Evolutionary conservation across 148 eudicot species (phyloP).

Genomic region (Rhododendron kiyosumense): DNA sequence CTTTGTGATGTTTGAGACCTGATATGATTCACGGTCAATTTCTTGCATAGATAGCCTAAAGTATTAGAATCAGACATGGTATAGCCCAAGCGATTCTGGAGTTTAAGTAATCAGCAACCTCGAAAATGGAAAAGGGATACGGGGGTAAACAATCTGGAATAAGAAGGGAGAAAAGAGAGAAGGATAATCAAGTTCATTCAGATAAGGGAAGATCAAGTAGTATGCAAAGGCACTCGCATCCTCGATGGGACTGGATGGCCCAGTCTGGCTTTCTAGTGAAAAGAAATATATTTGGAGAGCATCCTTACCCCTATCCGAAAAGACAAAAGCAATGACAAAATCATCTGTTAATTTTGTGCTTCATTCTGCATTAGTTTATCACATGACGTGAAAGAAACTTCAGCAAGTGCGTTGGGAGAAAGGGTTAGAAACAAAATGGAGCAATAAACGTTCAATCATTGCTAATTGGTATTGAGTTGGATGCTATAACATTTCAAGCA

Average conservation of each 20-base stretch:
- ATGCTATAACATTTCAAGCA: too few relatives aligned
- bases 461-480: too few relatives aligned
- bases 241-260: background rate
- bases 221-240: background rate
- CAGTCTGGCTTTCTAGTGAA: background rate
- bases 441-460: too few relatives aligned
- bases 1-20: background rate
- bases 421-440: too few relatives aligned
- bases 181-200: background rate
- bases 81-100: background rate
- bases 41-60: background rate
- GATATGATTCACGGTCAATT: background rate
- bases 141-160: background rate
- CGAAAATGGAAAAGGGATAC: background rate
- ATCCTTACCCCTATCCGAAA: background rate
- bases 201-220: background rate
- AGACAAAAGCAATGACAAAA: background rate
- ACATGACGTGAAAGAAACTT: background rate
- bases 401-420: background rate
- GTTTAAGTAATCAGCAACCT: background rate
- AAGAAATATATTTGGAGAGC: background rate
- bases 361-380: background rate
- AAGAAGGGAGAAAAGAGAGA: background rate
- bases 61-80: background rate
- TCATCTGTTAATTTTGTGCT: background rate